Conservation (phyloP, 352 stramenopile species). For the Globisporangium middletonii region DNA sequence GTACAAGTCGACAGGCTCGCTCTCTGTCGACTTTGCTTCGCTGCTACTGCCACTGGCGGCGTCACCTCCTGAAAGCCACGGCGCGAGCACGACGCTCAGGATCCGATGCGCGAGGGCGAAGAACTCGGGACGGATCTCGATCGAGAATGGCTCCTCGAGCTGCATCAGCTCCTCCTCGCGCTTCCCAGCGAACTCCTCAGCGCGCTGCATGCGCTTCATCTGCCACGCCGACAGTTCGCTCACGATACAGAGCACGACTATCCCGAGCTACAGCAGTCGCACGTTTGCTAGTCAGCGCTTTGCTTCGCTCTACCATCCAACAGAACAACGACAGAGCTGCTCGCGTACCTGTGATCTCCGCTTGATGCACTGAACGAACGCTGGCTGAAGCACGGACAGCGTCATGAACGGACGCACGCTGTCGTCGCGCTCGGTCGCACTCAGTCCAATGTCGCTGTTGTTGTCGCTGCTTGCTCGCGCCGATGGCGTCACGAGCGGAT, state of each 20-base stretch:
- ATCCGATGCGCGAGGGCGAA: constrained; percentile 69
- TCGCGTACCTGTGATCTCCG: constrained; percentile 60
- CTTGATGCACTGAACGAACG: constrained; percentile 41
- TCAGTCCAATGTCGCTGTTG: too few species aligned
- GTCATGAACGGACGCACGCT: constrained; percentile 7
- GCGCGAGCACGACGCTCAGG: constrained; percentile 45
- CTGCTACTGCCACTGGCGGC: neutral
- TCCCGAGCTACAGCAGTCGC: constrained; percentile 38
- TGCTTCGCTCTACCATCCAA: neutral
- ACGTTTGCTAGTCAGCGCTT: neutral
- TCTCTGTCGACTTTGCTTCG: constrained; percentile 8
- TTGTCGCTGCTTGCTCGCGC: too few species aligned
- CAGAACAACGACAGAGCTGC: too few species aligned
- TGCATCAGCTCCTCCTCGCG: constrained; percentile 64
- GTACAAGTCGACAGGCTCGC: constrained; percentile 15
- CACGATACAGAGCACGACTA: constrained; percentile 66
- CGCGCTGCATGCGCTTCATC: constrained; percentile 88
- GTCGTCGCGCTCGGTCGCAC: constrained; percentile 1
- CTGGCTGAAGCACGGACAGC: constrained; percentile 9
- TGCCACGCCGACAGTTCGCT: constrained; percentile 81
- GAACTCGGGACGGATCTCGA: constrained; percentile 74
- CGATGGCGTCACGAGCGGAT: neutral
- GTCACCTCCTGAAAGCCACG: constrained; percentile 30
- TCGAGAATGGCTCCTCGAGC: constrained; percentile 76
- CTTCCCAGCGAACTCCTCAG: constrained; percentile 61